phyloP scores from a whole-genome alignment of 441 rosid species.

The Capsella rubella region DNA sequence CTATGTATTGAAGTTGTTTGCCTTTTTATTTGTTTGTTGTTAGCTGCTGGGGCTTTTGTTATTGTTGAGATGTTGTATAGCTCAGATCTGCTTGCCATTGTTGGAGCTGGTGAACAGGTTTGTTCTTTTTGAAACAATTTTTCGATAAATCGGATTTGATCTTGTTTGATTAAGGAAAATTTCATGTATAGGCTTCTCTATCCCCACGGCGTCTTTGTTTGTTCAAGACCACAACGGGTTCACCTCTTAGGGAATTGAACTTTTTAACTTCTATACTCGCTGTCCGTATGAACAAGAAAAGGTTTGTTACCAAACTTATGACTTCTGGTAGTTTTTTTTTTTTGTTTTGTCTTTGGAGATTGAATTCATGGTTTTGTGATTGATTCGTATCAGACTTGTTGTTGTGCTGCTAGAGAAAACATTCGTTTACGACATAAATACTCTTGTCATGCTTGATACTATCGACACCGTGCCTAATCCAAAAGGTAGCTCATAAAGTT shows the following conservation, averaged over 20 bases:
- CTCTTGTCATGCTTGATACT: conserved; percentile 76
- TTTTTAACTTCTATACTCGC: conserved; percentile 84
- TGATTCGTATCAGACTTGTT: conserved; percentile 65
- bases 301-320: conserved; percentile 46
- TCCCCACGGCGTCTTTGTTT: conserved; percentile 89
- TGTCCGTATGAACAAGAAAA: conserved; percentile 74
- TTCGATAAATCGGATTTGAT: background rate
- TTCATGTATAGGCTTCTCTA: conserved; percentile 65
- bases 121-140: conserved; percentile 16
- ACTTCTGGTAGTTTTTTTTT: background rate
- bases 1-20: conserved; percentile 36
- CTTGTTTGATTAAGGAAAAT: conserved; percentile 22
- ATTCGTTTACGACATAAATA: conserved; percentile 75
- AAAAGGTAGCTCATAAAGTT: conserved; percentile 59
- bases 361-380: conserved; percentile 32
- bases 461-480: conserved; percentile 78
- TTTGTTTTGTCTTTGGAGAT: background rate
- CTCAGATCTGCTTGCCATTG: conserved; percentile 87
- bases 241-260: conserved; percentile 74
- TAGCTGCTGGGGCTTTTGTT: conserved; percentile 72
- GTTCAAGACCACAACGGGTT: conserved; percentile 70
- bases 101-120: conserved; percentile 98
- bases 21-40: conserved; percentile 33
- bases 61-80: conserved; percentile 87
- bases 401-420: conserved; percentile 89